Conservation (phyloP, 345 rosid species). For the Carallia pectinifolia region DNA sequence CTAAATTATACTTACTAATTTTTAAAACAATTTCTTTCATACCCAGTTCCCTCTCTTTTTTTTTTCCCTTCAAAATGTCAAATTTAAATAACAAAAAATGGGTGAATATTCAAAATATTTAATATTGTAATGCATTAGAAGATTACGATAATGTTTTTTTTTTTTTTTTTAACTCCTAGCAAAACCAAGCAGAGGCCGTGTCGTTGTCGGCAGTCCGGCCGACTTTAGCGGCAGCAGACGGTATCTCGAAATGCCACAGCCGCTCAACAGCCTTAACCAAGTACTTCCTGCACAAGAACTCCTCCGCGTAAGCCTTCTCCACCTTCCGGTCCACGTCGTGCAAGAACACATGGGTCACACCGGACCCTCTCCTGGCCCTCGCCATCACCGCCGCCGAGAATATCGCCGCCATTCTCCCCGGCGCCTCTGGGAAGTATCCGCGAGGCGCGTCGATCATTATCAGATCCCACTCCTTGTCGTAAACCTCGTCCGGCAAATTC, state of each 20-base stretch:
- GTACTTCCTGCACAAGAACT: constrained; percentile 61
- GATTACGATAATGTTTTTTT: background rate
- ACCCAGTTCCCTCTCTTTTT: no score
- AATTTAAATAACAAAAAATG: no score
- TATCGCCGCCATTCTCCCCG: constrained; percentile 78
- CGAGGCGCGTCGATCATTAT: constrained; percentile 85
- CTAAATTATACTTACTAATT: no score
- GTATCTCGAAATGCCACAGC: constrained; percentile 77
- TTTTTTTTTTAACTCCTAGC: constrained; percentile 29
- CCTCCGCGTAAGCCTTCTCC: constrained; percentile 59
- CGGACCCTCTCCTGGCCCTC: constrained; percentile 55
- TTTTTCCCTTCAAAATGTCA: no score
- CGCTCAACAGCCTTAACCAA: constrained; percentile 46
- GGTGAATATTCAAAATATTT: no score
- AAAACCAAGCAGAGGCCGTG: constrained; percentile 33
- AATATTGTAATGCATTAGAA: no score
- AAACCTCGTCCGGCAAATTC: constrained; percentile 71
- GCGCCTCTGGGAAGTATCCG: constrained; percentile 66
- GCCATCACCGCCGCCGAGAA: constrained; percentile 86
- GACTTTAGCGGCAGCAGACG: constrained; percentile 44
- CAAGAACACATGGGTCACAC: constrained; percentile 69
- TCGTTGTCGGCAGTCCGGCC: constrained; percentile 22
- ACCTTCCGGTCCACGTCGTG: constrained; percentile 70
- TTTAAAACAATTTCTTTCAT: no score
- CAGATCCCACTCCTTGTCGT: constrained; percentile 80